Evolutionary conservation across 73 alveolate species (phyloP), one percentile per base, ranked within the genome.

Genomic region (Stentor coeruleus): DNA sequence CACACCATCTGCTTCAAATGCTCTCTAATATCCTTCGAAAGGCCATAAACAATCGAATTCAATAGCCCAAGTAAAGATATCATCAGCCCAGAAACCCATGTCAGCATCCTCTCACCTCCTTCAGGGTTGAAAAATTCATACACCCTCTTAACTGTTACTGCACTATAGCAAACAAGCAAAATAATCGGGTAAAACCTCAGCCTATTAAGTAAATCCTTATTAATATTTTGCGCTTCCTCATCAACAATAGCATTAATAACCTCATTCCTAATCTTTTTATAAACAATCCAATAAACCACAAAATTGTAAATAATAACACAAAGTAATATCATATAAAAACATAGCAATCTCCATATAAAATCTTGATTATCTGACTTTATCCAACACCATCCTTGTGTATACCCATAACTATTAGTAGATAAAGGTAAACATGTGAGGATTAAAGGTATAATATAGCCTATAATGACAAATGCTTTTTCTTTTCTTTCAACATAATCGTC

Each of bases 341-440:
- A 49, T 6, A 49, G 66, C 6, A 49, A 11, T 11, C 66, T 6
- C 28, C 20, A 49, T 6, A 49, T 6, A 20, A 11, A 49, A 20
- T 49, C 66, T 6, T 49, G 66, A 20, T 49, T 20, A 11, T 49
- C 28, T 6, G 6, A 6, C 28, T 49, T 20, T 49, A 49, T 49
- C 66, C 66, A 49, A 49, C 66, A 49, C 66, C 66, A 49, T 11
- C 66, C 66, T 49, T 49, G 66, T 11, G 66, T 11, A 20, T 49
- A 49, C 66, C 66, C 66, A 20, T 49, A 49, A 6, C 28, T 20
- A 11, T 49, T 6, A 20, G 28, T 49, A 11, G 20, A 11, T 49
- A 11, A 6, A 49, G 66, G 66, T 11, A 49, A 20, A 49, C 28
- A 49, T 20, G 66, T 11, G 6, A 49, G 6, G 20, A 20, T 6